These are phyloP conservation scores for Trametes maxima DNA, from an alignment of 768 basidiomycete species.

Conservation along the genomic window DNA sequence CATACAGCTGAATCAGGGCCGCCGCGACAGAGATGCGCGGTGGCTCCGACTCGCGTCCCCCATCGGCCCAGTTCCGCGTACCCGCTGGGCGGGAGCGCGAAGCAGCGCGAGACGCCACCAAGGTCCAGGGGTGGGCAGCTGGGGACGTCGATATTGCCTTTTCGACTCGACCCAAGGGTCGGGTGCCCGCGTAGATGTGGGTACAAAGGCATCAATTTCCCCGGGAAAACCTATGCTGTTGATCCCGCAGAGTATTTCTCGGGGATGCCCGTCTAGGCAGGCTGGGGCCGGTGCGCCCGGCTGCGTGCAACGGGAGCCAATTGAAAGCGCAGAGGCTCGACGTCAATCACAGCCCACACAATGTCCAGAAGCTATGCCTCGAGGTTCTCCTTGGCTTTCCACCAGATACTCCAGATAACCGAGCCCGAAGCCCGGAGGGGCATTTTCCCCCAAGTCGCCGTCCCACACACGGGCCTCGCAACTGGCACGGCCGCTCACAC, in stretches of 20 bases:
- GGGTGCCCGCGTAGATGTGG: neutral
- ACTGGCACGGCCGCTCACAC: conserved; percentile 6
- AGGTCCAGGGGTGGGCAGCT: neutral
- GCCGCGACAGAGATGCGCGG: conserved; percentile 1
- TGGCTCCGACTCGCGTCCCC: neutral
- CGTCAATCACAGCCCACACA: conserved; percentile 21
- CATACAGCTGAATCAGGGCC: conserved; percentile 16
- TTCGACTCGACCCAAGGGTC: neutral
- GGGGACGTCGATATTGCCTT: neutral
- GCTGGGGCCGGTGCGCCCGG: neutral
- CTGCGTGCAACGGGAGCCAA: neutral
- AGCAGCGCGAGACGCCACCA: conserved; percentile 1
- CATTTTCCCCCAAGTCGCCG: conserved; percentile 18
- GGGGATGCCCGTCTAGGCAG: conserved; percentile 3
- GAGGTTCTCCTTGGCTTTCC: conserved; percentile 6
- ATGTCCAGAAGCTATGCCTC: conserved; percentile 21
- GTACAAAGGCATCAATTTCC: neutral
- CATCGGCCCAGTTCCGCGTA: conserved; percentile 2
- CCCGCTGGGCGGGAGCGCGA: neutral
- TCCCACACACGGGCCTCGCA: neutral
- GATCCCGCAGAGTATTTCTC: neutral
- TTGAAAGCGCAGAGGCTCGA: conserved; percentile 14
- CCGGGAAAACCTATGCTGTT: neutral
- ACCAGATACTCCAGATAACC: conserved; percentile 6
- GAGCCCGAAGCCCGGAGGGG: conserved; percentile 8